A percentile compares a stretch with the other conserved stretches of the same genome.
These are phyloP conservation scores for Xylaria palmicola DNA, from an alignment of 495 filamentous ascomycete species.

Conservation along the genomic window DNA sequence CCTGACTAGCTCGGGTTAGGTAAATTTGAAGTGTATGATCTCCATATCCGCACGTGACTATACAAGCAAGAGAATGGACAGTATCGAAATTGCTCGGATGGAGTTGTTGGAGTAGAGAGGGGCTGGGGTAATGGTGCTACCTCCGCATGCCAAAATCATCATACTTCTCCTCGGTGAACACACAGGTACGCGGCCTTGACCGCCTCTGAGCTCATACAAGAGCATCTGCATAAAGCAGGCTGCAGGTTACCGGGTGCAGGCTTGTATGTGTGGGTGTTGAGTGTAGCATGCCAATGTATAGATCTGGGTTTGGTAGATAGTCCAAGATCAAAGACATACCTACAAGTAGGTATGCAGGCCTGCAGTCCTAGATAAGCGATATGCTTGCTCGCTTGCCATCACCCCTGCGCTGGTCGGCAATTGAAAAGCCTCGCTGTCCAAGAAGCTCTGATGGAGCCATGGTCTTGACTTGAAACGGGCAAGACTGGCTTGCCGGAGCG, in stretches of 20 bases:
- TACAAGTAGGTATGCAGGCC: too few species aligned
- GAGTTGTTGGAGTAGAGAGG: background rate
- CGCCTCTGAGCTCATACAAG: background rate
- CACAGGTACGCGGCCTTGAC: background rate
- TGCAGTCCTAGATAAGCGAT: conserved; percentile 4
- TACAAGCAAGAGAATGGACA: background rate
- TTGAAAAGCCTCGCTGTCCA: background rate
- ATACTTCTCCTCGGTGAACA: background rate
- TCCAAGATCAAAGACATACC: conserved; percentile 3
- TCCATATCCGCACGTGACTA: background rate
- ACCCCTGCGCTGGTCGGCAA: conserved; percentile 3
- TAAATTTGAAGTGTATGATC: conserved; percentile 12
- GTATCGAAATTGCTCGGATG: background rate
- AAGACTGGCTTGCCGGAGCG: conserved; percentile 4
- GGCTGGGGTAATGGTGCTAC: background rate
- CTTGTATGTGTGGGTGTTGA: background rate
- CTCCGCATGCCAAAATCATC: conserved; percentile 1
- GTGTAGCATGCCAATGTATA: background rate
- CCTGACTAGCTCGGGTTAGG: background rate
- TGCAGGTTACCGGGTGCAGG: background rate
- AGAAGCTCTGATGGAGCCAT: background rate
- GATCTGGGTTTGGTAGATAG: background rate
- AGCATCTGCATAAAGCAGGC: background rate
- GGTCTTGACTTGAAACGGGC: conserved; percentile 2
- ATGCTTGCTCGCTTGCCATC: background rate